phyloP scores from a whole-genome alignment of 2,329 filamentous ascomycete genomes.

The Bertia moriformis region DNA sequence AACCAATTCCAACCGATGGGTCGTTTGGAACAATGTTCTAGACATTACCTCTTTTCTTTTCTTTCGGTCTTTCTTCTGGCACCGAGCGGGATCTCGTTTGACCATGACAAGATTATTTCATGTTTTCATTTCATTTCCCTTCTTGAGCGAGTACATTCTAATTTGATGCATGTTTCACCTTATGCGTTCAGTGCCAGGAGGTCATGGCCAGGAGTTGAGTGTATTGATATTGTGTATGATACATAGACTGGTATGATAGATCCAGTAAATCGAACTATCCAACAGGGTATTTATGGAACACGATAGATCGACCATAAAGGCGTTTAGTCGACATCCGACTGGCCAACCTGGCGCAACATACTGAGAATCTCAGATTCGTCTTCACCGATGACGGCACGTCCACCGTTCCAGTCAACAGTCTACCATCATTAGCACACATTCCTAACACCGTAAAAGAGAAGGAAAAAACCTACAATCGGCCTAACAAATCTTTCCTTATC shows the following conservation, averaged over 20 bases:
- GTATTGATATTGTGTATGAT: constrained; percentile 1
- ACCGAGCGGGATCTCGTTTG: constrained; percentile 1
- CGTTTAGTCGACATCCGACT: not conserved
- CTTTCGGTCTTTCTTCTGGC: not conserved
- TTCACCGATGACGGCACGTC: constrained; percentile 62
- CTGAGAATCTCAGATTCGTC: constrained; percentile 81
- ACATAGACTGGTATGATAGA: constrained; percentile 1
- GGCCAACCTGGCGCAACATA: constrained; percentile 36
- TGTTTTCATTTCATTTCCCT: too few relatives aligned
- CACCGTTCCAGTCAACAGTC: constrained; percentile 88
- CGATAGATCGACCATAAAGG: not conserved
- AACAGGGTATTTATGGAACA: too few relatives aligned
- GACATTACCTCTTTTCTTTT: constrained; percentile 7
- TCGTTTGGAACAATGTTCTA: constrained; percentile 80
- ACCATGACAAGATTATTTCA: not conserved
- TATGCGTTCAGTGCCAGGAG: too few relatives aligned
- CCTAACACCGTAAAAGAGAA: constrained; percentile 2
- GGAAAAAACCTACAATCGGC: constrained; percentile 51
- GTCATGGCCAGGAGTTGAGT: not conserved
- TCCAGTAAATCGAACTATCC: too few relatives aligned
- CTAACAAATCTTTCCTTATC: constrained; percentile 53
- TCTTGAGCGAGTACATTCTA: too few relatives aligned
- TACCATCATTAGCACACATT: constrained; percentile 12
- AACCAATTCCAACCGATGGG: constrained; percentile 63
- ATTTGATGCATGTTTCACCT: too few relatives aligned